Evolutionary conservation across 768 basidiomycete genomes (phyloP).

Genomic region (Russula sp.): DNA sequence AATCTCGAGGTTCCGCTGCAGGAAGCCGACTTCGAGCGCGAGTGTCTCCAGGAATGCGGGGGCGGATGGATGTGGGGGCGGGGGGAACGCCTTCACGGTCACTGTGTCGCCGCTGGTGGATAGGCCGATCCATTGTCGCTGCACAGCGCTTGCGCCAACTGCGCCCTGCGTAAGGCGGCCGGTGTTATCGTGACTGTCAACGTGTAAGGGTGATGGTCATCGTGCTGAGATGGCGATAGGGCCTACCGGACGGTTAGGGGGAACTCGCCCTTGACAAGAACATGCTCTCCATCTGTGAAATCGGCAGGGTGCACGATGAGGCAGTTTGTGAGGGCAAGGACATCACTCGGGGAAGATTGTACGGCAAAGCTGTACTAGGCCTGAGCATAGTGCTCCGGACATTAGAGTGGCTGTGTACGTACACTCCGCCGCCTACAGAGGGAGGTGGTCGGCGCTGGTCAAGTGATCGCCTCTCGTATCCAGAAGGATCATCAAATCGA

Average conservation of each 20-base stretch:
- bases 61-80: constrained; percentile 41
- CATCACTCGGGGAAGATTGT: constrained; percentile 27
- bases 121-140: constrained; percentile 87
- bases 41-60: constrained; percentile 68
- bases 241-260: constrained; percentile 69
- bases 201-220: neutral
- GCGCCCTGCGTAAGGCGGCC: constrained; percentile 59
- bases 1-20: constrained; percentile 46
- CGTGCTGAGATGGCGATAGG: neutral
- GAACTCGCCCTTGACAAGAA: constrained; percentile 65
- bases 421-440: constrained; percentile 23
- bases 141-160: constrained; percentile 71
- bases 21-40: constrained; percentile 74
- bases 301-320: constrained; percentile 75
- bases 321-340: constrained; percentile 73
- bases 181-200: constrained; percentile 71
- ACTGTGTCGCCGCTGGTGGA: constrained; percentile 73
- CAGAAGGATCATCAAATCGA: constrained; percentile 29
- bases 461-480: constrained; percentile 29
- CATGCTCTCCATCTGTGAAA: constrained; percentile 67
- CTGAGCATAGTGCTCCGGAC: neutral
- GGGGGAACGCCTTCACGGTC: constrained; percentile 53
- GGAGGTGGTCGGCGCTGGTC: constrained; percentile 24
- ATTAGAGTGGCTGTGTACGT: constrained; percentile 8
- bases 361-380: constrained; percentile 27